Percentiles rank a stretch among this genome's conserved stretches.
Conservation (phyloP, 805 yeast species). For the Barnettozyma sp. region DNA sequence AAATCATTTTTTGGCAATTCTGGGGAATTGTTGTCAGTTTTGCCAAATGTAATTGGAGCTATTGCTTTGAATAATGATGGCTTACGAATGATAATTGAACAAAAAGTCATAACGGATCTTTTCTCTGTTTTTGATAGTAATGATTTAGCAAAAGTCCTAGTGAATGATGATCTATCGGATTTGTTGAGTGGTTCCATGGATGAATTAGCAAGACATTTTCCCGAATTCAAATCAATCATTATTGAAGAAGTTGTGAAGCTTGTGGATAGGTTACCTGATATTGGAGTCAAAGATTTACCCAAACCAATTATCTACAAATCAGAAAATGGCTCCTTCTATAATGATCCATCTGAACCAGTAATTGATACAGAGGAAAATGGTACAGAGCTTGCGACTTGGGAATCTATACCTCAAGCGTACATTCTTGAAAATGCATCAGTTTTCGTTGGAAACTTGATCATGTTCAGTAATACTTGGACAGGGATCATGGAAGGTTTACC, state of each 20-base stretch:
- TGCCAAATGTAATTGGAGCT: constrained; percentile 79
- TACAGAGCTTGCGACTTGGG: constrained; percentile 45
- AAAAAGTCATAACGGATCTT: constrained; percentile 34
- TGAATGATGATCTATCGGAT: constrained; percentile 45
- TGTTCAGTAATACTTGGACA: constrained; percentile 32
- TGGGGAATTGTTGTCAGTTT: constrained; percentile 47
- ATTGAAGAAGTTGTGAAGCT: constrained; percentile 39
- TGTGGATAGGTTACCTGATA: constrained; percentile 38
- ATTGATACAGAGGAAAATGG: constrained; percentile 36
- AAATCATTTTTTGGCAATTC: constrained; percentile 49
- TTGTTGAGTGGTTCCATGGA: constrained; percentile 65
- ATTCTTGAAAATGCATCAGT: constrained; percentile 40
- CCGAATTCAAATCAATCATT: constrained; percentile 57
- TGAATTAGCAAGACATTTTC: constrained; percentile 78
- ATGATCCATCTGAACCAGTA: constrained; percentile 34
- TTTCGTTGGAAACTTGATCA: constrained; percentile 43
- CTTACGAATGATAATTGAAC: constrained; percentile 42
- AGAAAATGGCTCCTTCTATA: constrained; percentile 34
- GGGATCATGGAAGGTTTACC: constrained; percentile 27
- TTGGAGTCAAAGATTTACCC: constrained; percentile 29
- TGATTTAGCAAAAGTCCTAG: constrained; percentile 46
- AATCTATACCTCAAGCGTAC: constrained; percentile 36
- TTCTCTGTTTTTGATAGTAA: constrained; percentile 46
- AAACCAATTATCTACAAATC: constrained; percentile 42
- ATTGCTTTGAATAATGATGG: constrained; percentile 74